These are phyloP conservation scores for Abrus precatorius DNA, from an alignment of 306 rosid genomes.

Conservation along the genomic window DNA sequence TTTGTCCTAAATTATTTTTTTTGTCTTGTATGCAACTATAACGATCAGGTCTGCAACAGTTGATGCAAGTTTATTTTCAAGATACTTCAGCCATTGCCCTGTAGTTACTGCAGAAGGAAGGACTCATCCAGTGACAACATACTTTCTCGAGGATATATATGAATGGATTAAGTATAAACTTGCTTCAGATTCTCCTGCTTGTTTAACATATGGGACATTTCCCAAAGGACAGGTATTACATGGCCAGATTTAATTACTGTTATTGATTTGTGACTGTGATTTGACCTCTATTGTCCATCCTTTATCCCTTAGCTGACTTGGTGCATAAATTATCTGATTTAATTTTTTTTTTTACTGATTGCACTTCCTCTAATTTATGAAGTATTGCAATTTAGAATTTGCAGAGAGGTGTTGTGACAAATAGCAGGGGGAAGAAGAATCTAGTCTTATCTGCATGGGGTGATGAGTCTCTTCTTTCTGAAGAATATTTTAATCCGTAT, in stretches of 20 bases:
- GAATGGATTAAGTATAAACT: conserved; percentile 78
- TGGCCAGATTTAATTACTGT: conserved; percentile 32
- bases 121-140: conserved; percentile 86
- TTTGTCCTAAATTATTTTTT: conserved; percentile 20
- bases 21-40: conserved; percentile 33
- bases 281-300: conserved; percentile 12
- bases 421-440: conserved; percentile 90
- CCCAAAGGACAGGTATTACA: conserved; percentile 65
- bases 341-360: neutral
- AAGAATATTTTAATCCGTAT: conserved; percentile 71
- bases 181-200: conserved; percentile 88
- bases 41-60: conserved; percentile 92
- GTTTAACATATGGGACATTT: conserved; percentile 63
- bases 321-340: conserved; percentile 33
- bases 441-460: conserved; percentile 93
- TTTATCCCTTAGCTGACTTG: neutral
- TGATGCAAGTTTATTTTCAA: conserved; percentile 92
- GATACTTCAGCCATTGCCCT: conserved; percentile 87
- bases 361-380: conserved; percentile 33
- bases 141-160: conserved; percentile 90
- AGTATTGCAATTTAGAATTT: conserved; percentile 54
- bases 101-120: conserved; percentile 93
- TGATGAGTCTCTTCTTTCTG: conserved; percentile 86
- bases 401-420: conserved; percentile 70
- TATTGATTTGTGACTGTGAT: conserved; percentile 5